Conservation (phyloP, 148 eudicot species). For the Silene uniflora region DNA sequence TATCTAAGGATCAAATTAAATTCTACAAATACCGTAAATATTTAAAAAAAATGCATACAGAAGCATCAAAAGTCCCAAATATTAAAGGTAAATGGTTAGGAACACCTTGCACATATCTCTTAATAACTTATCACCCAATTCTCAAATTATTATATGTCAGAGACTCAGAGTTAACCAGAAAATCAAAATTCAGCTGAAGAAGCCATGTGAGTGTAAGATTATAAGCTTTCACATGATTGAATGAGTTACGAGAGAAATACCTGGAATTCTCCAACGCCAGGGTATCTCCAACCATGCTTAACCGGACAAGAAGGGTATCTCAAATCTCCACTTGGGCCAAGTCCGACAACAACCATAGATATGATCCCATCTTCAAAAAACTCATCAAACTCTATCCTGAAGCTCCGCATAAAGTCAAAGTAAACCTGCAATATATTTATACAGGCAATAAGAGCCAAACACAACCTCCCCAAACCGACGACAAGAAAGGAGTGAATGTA, state of each 20-base stretch:
- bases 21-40: too few species aligned
- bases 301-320: conserved; percentile 83
- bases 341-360: conserved; percentile 79
- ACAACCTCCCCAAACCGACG: neutral
- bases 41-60: too few species aligned
- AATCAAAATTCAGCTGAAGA: conserved; percentile 8
- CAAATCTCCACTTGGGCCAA: conserved; percentile 94
- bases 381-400: conserved; percentile 74
- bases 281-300: conserved; percentile 97
- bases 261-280: conserved; percentile 97
- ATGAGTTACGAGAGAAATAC: conserved; percentile 32
- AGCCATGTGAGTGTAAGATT: conserved; percentile 2
- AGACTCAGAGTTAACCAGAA: neutral
- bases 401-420: conserved; percentile 97
- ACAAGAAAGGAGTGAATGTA: neutral
- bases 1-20: too few species aligned
- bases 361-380: conserved; percentile 65
- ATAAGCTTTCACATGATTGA: conserved; percentile 10
- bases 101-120: too few species aligned
- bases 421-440: conserved; percentile 59
- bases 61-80: too few species aligned
- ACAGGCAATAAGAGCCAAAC: conserved; percentile 2
- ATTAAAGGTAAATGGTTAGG: too few species aligned
- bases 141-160: neutral
- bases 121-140: neutral